Evolutionary conservation across 2,329 filamentous ascomycete genomes (phyloP), one percentile per base, ranked within the genome.

Genomic region (Pochonia chlamydosporia): DNA sequence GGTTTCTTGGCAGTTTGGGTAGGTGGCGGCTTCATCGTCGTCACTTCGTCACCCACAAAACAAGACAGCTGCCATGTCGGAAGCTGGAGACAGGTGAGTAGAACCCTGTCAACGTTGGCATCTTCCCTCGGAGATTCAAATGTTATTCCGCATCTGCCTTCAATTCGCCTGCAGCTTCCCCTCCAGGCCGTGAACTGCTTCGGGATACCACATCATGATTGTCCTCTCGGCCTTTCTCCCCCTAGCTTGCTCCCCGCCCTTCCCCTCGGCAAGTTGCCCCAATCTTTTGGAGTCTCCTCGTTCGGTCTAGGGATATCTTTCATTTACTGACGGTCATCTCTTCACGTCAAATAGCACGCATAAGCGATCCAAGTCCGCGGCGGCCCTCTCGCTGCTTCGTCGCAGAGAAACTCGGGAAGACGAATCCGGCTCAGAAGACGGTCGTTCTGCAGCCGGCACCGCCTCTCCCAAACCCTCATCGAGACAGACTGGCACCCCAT

Each of bases 341-440:
- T 14, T 49, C 5, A 9, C 14, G 13, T 39, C n/a, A 18, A 11
- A 18, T 28, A 56, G 54, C 43, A 45, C 52, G 21, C 77, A 79
- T 58, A 77, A 73, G 65, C 75, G 73, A 51, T 76, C 78, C 48
- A 82, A 75, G 61, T 79, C 72, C 44, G 57, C 73, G 35, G 69
- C 70, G 43, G 70, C 75, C 40, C 63, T 81, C 54, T 70, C 77
- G 61, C 60, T 83, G 59, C 63, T 83, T 61, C 70, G 77, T 51
- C 72, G 76, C 53, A 76, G 70, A 56, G 73, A 76, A 46, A 66
- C 64, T 52, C 67, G 69, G 52, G 70, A 71, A 56, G 72, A 77
- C 60, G 75, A 79, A 56, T 77, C 78, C 49, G 73, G 76, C 53
- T 68, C 66, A 46, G 73, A 78, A 58, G 75, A 78, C 62, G 70